Evolutionary conservation across 176 grass and related monocot genomes (phyloP).

Genomic region (Luzula sylvatica): DNA sequence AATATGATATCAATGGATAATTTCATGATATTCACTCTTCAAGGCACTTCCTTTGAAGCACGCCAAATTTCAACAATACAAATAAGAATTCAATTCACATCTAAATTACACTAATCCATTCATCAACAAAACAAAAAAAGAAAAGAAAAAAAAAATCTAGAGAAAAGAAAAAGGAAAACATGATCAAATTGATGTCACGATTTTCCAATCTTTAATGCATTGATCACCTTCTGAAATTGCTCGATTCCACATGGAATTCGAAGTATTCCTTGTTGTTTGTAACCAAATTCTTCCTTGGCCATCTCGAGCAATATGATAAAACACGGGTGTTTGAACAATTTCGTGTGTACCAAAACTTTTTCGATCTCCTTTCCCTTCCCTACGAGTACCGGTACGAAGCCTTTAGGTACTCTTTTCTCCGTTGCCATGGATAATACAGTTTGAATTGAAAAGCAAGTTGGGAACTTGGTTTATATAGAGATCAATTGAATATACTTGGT

Average conservation of each 20-base stretch:
- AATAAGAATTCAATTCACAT: slow-evolving; percentile 4
- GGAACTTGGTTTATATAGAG: slow-evolving; percentile 20
- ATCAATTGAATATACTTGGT: slow-evolving; percentile 11
- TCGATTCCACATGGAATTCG: slow-evolving; percentile 43
- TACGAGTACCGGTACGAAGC: slow-evolving; percentile 48
- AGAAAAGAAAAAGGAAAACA: background rate
- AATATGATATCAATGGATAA: background rate
- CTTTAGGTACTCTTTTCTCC: slow-evolving; percentile 35
- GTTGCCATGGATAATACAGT: slow-evolving; percentile 24
- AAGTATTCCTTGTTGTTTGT: slow-evolving; percentile 48
- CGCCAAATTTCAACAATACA: slow-evolving; percentile 3
- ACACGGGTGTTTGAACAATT: slow-evolving; percentile 33
- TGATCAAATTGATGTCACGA: too few relatives aligned
- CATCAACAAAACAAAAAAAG: slow-evolving; percentile 12
- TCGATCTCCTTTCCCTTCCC: slow-evolving; percentile 38
- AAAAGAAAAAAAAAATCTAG: background rate
- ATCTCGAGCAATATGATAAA: slow-evolving; percentile 46
- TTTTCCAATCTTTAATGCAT: slow-evolving; percentile 13
- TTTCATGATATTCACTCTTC: background rate
- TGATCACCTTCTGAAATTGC: slow-evolving; percentile 27
- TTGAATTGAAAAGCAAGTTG: background rate
- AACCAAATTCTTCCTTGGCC: slow-evolving; percentile 48
- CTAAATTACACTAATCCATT: background rate
- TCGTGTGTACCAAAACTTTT: slow-evolving; percentile 49
- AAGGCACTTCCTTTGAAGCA: background rate